phyloP scores from a whole-genome alignment of 2,329 filamentous ascomycete genomes.

The Trichophyton schoenleinii region DNA sequence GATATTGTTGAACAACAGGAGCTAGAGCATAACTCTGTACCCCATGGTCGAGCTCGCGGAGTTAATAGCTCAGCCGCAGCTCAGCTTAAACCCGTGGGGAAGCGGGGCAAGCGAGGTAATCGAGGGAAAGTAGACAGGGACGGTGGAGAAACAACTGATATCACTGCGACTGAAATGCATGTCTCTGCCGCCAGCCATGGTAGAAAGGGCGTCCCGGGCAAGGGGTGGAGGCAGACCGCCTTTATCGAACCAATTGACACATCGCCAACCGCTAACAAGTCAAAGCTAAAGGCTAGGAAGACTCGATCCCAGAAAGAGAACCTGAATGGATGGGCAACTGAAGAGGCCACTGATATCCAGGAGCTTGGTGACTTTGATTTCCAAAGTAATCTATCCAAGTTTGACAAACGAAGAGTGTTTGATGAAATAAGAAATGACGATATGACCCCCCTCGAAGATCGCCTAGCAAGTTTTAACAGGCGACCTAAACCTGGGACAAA shows the following conservation, averaged over 20 bases:
- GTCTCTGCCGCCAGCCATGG: conserved; percentile 13
- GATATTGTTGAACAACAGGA: conserved; percentile 13
- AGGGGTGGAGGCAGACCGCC: conserved; percentile 57
- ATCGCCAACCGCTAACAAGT: conserved; percentile 20
- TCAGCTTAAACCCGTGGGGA: conserved; percentile 20
- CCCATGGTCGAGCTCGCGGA: conserved; percentile 8
- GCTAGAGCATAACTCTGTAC: conserved; percentile 10
- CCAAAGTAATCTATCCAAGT: conserved; percentile 75
- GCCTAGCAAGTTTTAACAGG: conserved; percentile 83
- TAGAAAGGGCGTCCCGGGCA: conserved; percentile 36
- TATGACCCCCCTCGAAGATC: conserved; percentile 72
- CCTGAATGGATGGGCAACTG: conserved; percentile 83
- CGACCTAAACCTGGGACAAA: conserved; percentile 52
- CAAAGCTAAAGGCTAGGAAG: conserved; percentile 36
- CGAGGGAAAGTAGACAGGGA: conserved; percentile 36
- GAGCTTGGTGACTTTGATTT: conserved; percentile 95
- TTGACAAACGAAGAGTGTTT: conserved; percentile 86
- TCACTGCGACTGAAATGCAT: background rate
- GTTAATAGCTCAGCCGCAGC: conserved; percentile 17
- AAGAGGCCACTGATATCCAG: conserved; percentile 88
- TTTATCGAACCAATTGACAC: conserved; percentile 44
- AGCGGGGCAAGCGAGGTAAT: conserved; percentile 35
- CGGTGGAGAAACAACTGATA: conserved; percentile 19
- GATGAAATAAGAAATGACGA: conserved; percentile 85
- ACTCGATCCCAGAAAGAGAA: conserved; percentile 38